Conservation (phyloP, 2,329 filamentous ascomycete genomes). For the Fusarium sublunatum region DNA sequence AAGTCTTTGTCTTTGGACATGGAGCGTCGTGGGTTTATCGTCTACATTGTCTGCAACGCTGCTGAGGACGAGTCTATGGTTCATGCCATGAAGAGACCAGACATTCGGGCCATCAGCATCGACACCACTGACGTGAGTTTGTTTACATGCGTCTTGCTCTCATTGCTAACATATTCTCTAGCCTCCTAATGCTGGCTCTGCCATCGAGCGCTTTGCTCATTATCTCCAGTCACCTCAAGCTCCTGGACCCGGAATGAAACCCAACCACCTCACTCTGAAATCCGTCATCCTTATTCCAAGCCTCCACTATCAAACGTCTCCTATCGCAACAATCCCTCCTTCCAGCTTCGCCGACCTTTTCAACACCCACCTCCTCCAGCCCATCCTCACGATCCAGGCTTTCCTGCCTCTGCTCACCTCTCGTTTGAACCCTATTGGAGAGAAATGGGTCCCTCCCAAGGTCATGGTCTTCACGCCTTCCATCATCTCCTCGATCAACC, state of each 20-base stretch:
- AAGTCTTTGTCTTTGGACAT: conserved; percentile 86
- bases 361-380: conserved; percentile 90
- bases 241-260: conserved; percentile 79
- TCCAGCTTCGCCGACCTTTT: conserved; percentile 89
- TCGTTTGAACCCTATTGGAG: conserved; percentile 64
- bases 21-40: conserved; percentile 90
- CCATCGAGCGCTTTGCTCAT: conserved; percentile 76
- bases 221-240: conserved; percentile 80
- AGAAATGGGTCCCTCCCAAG: conserved; percentile 68
- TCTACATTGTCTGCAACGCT: conserved; percentile 89
- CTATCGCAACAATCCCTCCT: conserved; percentile 85
- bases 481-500: conserved; percentile 82
- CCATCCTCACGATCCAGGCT: conserved; percentile 87
- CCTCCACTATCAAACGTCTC: conserved; percentile 81
- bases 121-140: conserved; percentile 81
- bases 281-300: conserved; percentile 87
- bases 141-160: background rate
- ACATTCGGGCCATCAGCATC: conserved; percentile 84
- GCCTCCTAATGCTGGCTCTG: conserved; percentile 75
- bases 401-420: conserved; percentile 84
- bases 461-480: conserved; percentile 82
- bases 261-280: conserved; percentile 80
- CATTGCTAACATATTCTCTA: conserved; percentile 49
- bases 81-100: conserved; percentile 78
- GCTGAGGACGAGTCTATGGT: conserved; percentile 86